A percentile compares a stretch with the other conserved stretches of the same genome.
Conservation (phyloP, 495 filamentous ascomycete genomes). For the Corynascus novoguineensis region DNA sequence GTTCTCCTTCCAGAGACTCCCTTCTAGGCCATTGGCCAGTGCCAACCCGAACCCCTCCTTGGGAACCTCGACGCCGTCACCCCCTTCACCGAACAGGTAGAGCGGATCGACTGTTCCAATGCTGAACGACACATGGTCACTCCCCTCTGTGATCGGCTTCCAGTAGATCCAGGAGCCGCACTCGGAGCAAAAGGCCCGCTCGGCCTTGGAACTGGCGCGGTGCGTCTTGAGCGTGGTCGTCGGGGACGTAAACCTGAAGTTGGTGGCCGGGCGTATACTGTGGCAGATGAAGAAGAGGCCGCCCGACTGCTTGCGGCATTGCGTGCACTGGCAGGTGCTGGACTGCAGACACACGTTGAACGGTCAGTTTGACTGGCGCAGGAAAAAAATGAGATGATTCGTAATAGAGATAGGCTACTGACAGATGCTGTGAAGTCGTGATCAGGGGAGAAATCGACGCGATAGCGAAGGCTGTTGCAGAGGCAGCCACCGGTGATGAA, state of each 20-base stretch:
- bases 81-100: conserved; percentile 32
- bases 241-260: conserved; percentile 22
- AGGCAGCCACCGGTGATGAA: conserved; percentile 39
- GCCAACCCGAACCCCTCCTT: conserved; percentile 29
- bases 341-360: conserved; percentile 18
- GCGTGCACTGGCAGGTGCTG: conserved; percentile 38
- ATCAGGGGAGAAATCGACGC: conserved; percentile 29
- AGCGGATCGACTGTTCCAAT: conserved; percentile 35
- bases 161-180: conserved; percentile 39
- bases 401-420: conserved; percentile 1
- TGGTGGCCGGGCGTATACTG: neutral
- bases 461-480: conserved; percentile 34
- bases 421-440: conserved; percentile 34
- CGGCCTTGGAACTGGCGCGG: conserved; percentile 24
- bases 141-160: conserved; percentile 16
- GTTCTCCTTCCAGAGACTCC: conserved; percentile 29
- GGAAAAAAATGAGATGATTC: neutral
- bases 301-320: conserved; percentile 35
- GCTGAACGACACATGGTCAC: conserved; percentile 19
- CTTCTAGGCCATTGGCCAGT: conserved; percentile 22
- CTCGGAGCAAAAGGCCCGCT: conserved; percentile 35
- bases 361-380: too few species aligned
- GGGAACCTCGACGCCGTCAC: conserved; percentile 19
- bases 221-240: conserved; percentile 27
- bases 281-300: conserved; percentile 32